Evolutionary conservation across 345 rosid genomes (phyloP).

Genomic region (Populus simonii): DNA sequence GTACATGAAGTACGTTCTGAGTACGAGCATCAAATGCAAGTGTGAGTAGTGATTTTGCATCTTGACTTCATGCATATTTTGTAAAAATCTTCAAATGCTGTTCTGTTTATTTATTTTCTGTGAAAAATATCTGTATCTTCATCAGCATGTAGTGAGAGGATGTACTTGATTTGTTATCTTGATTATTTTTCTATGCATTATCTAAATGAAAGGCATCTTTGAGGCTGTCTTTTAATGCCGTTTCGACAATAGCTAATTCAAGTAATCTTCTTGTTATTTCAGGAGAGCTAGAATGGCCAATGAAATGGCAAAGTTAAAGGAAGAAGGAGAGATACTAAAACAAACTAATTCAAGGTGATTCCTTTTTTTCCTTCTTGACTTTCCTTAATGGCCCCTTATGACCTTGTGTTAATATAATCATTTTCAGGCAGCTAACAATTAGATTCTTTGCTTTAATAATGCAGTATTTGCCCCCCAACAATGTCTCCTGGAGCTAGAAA

Average conservation of each 20-base stretch:
- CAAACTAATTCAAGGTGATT: slow-evolving; percentile 59
- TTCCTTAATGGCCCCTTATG: not conserved
- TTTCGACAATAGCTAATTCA: slow-evolving; percentile 1
- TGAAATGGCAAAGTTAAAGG: slow-evolving; percentile 77
- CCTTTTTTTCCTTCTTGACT: not conserved
- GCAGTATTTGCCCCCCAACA: slow-evolving; percentile 52
- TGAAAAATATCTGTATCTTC: not conserved
- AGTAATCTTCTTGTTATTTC: slow-evolving; percentile 19
- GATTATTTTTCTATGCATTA: not conserved
- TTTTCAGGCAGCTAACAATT: not conserved
- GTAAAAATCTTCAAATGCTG: not conserved
- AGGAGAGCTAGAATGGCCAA: slow-evolving; percentile 94
- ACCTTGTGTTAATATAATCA: not conserved
- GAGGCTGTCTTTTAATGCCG: not conserved
- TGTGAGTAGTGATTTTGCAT: slow-evolving; percentile 48
- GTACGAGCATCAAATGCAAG: slow-evolving; percentile 90
- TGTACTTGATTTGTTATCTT: not conserved
- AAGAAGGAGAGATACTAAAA: slow-evolving; percentile 61
- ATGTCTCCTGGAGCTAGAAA: slow-evolving; percentile 98
- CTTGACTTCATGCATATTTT: not conserved
- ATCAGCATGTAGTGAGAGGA: not conserved
- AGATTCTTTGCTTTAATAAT: slow-evolving; percentile 16
- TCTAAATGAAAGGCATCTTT: not conserved
- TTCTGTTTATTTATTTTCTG: not conserved
- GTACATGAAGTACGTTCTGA: slow-evolving; percentile 93